Conservation (phyloP, 139 green algal genomes). For the Ettlia oleoabundans region DNA sequence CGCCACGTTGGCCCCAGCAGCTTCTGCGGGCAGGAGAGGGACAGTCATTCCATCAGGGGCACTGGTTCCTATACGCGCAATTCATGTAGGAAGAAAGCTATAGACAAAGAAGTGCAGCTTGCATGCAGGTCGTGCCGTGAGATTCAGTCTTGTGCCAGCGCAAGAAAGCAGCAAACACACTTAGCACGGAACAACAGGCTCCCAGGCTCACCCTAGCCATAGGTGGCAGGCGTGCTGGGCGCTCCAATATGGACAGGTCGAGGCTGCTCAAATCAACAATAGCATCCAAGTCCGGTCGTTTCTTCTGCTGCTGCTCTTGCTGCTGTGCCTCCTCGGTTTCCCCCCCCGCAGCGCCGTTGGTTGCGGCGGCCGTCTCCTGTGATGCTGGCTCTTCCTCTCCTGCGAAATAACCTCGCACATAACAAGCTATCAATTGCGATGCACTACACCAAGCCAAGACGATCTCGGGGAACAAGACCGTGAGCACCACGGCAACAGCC, state of each 20-base stretch:
- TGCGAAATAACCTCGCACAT: no score
- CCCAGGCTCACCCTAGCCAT: not conserved
- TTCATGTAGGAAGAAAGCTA: not conserved
- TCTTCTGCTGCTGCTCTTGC: not conserved
- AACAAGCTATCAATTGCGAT: no score
- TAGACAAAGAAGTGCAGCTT: no score
- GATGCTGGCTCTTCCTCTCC: not conserved
- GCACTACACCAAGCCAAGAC: no score
- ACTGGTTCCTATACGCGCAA: not conserved
- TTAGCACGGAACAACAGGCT: not conserved
- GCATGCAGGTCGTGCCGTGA: no score
- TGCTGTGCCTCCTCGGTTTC: no score
- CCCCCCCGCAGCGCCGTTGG: not conserved
- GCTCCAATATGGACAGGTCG: slow-evolving; percentile 24
- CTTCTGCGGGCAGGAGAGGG: not conserved
- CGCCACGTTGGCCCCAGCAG: slow-evolving; percentile 26
- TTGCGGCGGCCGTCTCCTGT: not conserved
- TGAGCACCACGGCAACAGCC: no score
- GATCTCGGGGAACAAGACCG: no score
- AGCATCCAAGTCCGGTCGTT: not conserved
- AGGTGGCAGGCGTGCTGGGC: slow-evolving; percentile 18
- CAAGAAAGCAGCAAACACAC: not conserved
- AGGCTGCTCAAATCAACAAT: slow-evolving; percentile 21
- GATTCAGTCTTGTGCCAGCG: not conserved
- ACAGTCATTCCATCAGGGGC: not conserved